Evolutionary conservation across 108 stramenopile genomes (phyloP).

Genomic region (Fragilariopsis cylindrus): DNA sequence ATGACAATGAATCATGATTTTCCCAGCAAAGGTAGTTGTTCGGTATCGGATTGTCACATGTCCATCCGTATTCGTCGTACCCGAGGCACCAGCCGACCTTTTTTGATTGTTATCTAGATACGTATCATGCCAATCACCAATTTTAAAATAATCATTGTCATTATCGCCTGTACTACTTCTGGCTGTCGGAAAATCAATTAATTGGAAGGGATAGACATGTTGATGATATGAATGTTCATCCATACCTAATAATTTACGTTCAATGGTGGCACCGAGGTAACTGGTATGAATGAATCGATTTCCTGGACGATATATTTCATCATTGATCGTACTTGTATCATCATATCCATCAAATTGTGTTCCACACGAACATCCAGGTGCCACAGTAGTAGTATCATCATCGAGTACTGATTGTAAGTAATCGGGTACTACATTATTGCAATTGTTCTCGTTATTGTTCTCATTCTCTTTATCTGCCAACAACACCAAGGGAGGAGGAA

Average conservation of each 20-base stretch:
- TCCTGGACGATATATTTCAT: neutral
- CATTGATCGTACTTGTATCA: neutral
- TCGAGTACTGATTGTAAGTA: neutral
- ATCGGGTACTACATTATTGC: neutral
- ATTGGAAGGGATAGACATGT: constrained; percentile 13
- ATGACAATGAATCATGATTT: constrained; percentile 38
- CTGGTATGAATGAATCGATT: neutral
- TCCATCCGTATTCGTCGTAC: neutral
- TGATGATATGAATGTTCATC: constrained; percentile 31
- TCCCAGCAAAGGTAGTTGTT: constrained; percentile 15
- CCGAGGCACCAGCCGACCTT: too few relatives aligned
- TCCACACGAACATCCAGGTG: constrained; percentile 11
- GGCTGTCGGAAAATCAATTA: neutral
- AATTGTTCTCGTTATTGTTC: too few relatives aligned
- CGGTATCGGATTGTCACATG: constrained; percentile 12
- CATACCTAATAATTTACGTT: neutral
- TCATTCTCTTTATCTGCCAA: too few relatives aligned
- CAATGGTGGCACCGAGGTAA: constrained; percentile 17
- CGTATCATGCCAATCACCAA: constrained; percentile 39
- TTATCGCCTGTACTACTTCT: constrained; percentile 10
- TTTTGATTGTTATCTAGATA: neutral
- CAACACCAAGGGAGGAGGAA: neutral
- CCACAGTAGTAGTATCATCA: neutral
- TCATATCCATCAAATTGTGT: constrained; percentile 12
- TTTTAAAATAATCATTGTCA: constrained; percentile 3